phyloP scores from a whole-genome alignment of 331 rosid genomes.

The Pyrus hybrid region DNA sequence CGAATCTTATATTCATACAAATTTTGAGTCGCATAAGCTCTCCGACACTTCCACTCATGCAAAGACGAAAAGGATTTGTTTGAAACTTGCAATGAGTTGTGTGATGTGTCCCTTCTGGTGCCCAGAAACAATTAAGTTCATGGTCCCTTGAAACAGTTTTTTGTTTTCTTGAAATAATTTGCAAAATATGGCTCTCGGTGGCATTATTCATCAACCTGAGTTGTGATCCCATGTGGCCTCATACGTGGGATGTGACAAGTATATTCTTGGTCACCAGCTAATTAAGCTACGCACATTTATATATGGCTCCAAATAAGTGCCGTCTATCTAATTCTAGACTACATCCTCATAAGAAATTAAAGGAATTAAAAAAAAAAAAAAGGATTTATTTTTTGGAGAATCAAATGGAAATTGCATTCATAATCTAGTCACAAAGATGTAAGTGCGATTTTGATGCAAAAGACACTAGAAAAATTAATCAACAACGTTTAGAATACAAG shows the following conservation, averaged over 20 bases:
- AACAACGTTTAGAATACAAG: not conserved
- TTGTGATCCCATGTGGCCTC: conserved; percentile 7
- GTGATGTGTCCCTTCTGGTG: not conserved
- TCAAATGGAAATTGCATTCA: not conserved
- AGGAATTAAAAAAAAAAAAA: not conserved
- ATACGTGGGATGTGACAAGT: conserved; percentile 8
- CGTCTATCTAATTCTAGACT: not conserved
- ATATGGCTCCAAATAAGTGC: not conserved
- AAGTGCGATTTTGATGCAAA: not conserved
- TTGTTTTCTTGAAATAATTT: not conserved
- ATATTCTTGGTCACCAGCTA: not conserved
- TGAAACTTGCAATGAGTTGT: conserved; percentile 5
- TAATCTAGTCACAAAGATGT: not conserved
- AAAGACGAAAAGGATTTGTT: not conserved
- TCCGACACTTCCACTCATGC: not conserved
- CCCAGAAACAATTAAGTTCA: not conserved
- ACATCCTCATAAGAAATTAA: not conserved
- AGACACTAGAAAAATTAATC: no score
- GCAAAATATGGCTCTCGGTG: not conserved
- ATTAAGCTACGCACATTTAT: not conserved
- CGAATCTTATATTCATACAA: no score
- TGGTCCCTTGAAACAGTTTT: conserved; percentile 2
- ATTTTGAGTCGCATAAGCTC: no score
- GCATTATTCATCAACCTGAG: not conserved
- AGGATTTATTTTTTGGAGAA: not conserved